These are phyloP conservation scores for Alternaria sp. DNA, from an alignment of 2,329 filamentous ascomycete genomes.

Conservation along the genomic window DNA sequence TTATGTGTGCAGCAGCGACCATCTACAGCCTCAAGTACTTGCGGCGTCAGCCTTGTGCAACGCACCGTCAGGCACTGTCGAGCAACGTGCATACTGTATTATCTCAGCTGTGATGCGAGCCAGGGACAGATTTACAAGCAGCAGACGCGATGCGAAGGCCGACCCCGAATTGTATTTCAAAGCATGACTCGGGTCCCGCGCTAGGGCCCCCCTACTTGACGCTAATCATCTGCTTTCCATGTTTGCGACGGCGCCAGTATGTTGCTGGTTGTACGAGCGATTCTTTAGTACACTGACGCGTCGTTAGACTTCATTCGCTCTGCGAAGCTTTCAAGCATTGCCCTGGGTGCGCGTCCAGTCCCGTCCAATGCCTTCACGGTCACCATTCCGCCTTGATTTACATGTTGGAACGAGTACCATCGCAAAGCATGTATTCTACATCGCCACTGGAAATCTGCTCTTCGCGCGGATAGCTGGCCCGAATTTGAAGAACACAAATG, in stretches of 20 bases:
- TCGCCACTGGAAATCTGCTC: conserved; percentile 28
- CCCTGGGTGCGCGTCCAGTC: not conserved
- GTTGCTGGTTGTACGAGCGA: not conserved
- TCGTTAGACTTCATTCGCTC: not conserved
- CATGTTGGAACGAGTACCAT: not conserved
- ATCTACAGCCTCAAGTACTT: not conserved
- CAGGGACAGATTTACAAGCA: not conserved
- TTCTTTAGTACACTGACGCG: not conserved
- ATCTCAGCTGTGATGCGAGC: not conserved
- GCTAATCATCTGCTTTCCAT: not conserved
- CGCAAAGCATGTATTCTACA: not conserved
- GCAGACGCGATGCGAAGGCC: not conserved
- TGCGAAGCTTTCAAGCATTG: not conserved
- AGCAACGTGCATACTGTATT: not conserved
- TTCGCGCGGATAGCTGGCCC: conserved; percentile 31
- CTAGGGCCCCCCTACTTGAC: not conserved
- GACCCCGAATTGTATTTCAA: not conserved
- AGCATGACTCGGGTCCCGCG: not conserved
- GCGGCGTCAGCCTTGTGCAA: not conserved
- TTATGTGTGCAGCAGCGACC: not conserved
- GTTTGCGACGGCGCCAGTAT: not conserved
- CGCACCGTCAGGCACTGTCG: not conserved
- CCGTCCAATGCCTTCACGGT: not conserved
- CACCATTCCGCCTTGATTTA: not conserved
- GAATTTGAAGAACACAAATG: conserved; percentile 36